phyloP scores from a whole-genome alignment of 202 grass and related monocot species.

The Miscanthus sacchariflorus region DNA sequence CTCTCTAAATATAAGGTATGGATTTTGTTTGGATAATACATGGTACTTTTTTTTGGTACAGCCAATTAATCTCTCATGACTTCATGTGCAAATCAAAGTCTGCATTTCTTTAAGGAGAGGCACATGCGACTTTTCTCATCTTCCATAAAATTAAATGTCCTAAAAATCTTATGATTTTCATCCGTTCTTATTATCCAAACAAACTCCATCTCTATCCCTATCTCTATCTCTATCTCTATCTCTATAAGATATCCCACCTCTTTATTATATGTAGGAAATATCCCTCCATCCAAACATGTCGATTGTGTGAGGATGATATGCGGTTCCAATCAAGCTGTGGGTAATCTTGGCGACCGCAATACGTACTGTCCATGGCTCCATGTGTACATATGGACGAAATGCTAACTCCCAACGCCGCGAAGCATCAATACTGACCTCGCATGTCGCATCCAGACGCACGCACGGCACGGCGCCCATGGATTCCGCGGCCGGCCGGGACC shows the following conservation, averaged over 20 bases:
- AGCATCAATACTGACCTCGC: conserved; percentile 3
- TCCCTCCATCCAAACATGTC: neutral
- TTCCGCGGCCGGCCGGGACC: conserved; percentile 1
- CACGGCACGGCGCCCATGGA: conserved; percentile 1
- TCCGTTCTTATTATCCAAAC: neutral
- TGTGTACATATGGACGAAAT: neutral
- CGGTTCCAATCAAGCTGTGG: neutral
- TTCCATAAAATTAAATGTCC: neutral
- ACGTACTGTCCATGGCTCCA: too few relatives aligned
- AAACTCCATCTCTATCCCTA: neutral
- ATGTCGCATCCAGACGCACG: conserved; percentile 23
- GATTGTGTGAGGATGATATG: neutral
- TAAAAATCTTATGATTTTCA: neutral
- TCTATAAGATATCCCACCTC: neutral
- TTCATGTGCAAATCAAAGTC: neutral
- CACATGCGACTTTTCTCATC: neutral
- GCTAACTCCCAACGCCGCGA: neutral
- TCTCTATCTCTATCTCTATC: neutral
- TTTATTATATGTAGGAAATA: neutral
- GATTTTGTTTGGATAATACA: neutral
- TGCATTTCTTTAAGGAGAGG: neutral
- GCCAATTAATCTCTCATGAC: neutral
- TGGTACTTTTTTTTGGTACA: neutral
- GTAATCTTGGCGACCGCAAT: neutral
- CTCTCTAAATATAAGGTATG: neutral